phyloP scores from a whole-genome alignment of 208 protist species.

The Kentomonas sorsogonicus region DNA sequence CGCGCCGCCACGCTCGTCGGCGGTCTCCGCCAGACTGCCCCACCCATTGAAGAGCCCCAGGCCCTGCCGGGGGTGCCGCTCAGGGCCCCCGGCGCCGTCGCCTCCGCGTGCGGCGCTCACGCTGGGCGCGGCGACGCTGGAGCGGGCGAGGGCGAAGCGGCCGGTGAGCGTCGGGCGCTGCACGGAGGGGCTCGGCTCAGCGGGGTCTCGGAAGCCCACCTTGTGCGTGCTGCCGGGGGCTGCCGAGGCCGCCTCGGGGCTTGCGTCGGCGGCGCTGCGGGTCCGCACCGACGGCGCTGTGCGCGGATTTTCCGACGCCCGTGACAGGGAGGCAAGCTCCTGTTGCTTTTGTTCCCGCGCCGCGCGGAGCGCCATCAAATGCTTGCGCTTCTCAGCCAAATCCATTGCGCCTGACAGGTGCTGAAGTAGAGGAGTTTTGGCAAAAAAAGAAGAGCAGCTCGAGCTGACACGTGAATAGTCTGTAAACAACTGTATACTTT shows the following conservation, averaged over 20 bases:
- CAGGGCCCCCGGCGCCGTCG: not conserved
- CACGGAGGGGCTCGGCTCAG: too few species aligned
- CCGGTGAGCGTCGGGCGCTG: too few species aligned
- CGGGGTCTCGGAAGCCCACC: too few species aligned
- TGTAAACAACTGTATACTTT: too few species aligned
- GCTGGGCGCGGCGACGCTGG: too few species aligned
- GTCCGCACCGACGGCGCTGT: too few species aligned
- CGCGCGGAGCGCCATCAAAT: constrained; percentile 52
- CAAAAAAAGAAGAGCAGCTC: constrained; percentile 1
- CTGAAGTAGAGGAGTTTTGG: not conserved
- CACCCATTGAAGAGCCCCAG: not conserved
- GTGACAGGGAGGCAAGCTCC: too few species aligned
- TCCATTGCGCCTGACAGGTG: constrained; percentile 55
- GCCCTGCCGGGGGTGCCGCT: not conserved
- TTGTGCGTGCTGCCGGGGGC: too few species aligned
- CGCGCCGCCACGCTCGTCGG: not conserved
- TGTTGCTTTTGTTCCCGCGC: constrained; percentile 55
- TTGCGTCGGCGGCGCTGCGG: too few species aligned
- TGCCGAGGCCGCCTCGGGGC: too few species aligned
- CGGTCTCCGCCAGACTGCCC: not conserved
- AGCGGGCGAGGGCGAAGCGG: too few species aligned
- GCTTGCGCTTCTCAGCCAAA: constrained; percentile 52
- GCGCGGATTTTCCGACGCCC: too few species aligned
- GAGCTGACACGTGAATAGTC: not conserved
- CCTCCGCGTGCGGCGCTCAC: not conserved